Percentiles rank a stretch among this genome's conserved stretches.
phyloP scores from a whole-genome alignment of 1,139 yeast genomes.

The Kazachstania sp. region DNA sequence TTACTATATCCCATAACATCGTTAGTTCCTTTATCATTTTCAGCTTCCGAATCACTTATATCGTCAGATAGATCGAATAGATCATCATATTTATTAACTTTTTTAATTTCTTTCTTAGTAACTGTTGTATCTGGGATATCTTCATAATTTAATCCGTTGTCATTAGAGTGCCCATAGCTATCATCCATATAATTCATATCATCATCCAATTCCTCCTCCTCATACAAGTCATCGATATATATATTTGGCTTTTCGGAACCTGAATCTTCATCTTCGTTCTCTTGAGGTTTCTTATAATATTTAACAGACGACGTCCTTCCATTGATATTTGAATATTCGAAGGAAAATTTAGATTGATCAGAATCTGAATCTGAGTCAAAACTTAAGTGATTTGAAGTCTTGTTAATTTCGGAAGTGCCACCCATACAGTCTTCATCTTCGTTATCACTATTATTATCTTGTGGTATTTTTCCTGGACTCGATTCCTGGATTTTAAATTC shows the following conservation, averaged over 20 bases:
- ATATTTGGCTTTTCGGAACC: conserved; percentile 6
- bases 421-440: no score
- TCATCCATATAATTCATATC: conserved; percentile 41
- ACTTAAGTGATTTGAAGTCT: not conserved
- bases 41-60: conserved; percentile 3
- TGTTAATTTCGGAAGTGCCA: conserved; percentile 1
- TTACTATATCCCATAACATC: no score
- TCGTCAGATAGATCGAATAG: conserved; percentile 12
- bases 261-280: not conserved
- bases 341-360: conserved; percentile 46
- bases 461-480: not conserved
- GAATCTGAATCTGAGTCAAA: conserved; percentile 17
- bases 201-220: conserved; percentile 47
- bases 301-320: conserved; percentile 58
- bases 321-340: conserved; percentile 43
- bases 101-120: conserved; percentile 1
- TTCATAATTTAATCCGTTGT: conserved; percentile 15
- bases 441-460: conserved; percentile 3
- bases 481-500: conserved; percentile 1
- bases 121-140: not conserved
- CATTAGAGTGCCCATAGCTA: conserved; percentile 5
- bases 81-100: conserved; percentile 7
- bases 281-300: conserved; percentile 36
- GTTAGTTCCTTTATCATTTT: not conserved
- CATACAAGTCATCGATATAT: conserved; percentile 36